Conservation (phyloP, 2,329 filamentous ascomycete genomes). For the Beauveria sp. region DNA sequence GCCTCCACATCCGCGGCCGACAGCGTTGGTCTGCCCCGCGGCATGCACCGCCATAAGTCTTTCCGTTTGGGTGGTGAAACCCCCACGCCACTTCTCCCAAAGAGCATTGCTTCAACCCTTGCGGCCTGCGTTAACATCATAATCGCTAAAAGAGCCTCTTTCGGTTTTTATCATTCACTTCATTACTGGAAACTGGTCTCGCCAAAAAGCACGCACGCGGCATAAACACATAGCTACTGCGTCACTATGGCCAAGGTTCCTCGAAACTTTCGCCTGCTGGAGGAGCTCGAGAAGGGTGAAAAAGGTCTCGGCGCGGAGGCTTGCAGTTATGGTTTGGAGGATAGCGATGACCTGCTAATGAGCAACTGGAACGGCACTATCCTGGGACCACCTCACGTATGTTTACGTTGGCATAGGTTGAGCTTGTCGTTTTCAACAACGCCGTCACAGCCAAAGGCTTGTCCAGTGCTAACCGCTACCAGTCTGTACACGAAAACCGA, state of each 20-base stretch:
- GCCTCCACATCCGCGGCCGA: background rate
- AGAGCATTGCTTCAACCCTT: background rate
- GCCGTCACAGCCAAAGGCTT: too few species aligned
- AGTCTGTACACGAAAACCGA: constrained; percentile 96
- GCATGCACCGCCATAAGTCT: background rate
- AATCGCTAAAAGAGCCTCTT: background rate
- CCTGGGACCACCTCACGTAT: constrained; percentile 87
- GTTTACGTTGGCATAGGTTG: constrained; percentile 25
- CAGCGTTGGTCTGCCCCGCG: constrained; percentile 5
- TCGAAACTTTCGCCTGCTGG: constrained; percentile 90
- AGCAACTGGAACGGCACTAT: constrained; percentile 99
- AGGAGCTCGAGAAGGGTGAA: constrained; percentile 98
- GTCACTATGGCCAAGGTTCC: constrained; percentile 58
- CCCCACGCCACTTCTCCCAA: background rate
- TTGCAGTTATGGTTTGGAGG: constrained; percentile 92
- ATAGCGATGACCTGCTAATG: constrained; percentile 92
- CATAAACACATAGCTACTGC: background rate
- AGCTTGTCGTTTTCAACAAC: background rate
- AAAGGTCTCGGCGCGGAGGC: constrained; percentile 95
- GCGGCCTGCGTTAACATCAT: background rate
- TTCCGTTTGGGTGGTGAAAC: background rate
- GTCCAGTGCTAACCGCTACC: constrained; percentile 10
- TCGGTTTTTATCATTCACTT: background rate
- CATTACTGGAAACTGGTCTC: background rate
- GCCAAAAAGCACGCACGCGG: background rate